phyloP scores from a whole-genome alignment of 768 basidiomycete species.

The Pisolithus orientalis region DNA sequence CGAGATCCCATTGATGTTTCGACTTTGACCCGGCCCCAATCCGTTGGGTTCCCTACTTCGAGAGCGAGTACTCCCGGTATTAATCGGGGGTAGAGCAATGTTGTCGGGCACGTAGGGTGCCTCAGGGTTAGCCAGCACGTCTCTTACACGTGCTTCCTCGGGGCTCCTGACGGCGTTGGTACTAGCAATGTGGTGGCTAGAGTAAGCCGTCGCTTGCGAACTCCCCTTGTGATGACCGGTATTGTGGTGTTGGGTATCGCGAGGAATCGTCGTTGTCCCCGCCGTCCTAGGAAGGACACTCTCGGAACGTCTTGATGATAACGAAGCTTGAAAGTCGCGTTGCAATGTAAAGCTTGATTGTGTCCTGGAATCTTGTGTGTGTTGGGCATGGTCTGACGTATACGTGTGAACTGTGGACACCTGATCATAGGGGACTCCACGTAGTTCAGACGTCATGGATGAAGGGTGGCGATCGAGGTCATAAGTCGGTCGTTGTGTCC shows the following conservation, averaged over 20 bases:
- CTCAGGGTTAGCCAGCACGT: constrained; percentile 7
- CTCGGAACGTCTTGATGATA: constrained; percentile 13
- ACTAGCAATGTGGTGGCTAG: neutral
- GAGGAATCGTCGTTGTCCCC: constrained; percentile 8
- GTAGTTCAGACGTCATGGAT: constrained; percentile 17
- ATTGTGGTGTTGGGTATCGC: constrained; percentile 5
- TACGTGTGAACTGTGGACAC: constrained; percentile 7
- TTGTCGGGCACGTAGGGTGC: constrained; percentile 3
- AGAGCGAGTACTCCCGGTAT: neutral
- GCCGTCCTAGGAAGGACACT: constrained; percentile 9
- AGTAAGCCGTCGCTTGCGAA: neutral
- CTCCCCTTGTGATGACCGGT: neutral
- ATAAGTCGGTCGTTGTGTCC: constrained; percentile 15
- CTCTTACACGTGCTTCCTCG: constrained; percentile 15
- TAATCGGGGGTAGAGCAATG: neutral
- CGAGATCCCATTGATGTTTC: constrained; percentile 13
- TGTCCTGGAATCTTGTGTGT: constrained; percentile 8
- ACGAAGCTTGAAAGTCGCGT: constrained; percentile 14
- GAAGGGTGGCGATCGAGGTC: constrained; percentile 12
- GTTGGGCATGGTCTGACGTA: constrained; percentile 5
- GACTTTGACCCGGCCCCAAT: neutral
- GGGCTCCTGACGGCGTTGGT: constrained; percentile 1
- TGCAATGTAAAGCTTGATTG: neutral
- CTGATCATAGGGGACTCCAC: constrained; percentile 24
- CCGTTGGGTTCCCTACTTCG: neutral